Evolutionary conservation across 495 filamentous ascomycete species (phyloP).

Genomic region (Penicillium canariense): DNA sequence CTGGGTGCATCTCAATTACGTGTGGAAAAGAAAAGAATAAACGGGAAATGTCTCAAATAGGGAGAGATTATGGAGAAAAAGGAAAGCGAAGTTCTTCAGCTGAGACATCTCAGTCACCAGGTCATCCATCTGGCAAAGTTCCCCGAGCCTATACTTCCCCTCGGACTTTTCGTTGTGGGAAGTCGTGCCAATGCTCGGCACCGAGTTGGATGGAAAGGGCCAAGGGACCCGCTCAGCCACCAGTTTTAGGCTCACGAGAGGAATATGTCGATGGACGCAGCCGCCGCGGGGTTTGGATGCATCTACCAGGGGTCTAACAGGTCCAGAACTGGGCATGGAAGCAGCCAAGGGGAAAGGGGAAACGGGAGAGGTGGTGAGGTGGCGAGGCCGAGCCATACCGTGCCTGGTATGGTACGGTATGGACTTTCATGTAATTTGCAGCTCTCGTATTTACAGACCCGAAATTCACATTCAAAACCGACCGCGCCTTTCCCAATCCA

Average conservation of each 20-base stretch:
- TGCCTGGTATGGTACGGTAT: background rate
- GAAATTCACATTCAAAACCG: background rate
- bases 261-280: background rate
- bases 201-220: background rate
- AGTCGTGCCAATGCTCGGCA: background rate
- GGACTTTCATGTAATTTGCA: constrained; percentile 1
- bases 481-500: background rate
- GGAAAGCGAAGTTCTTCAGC: background rate
- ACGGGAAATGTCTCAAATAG: background rate
- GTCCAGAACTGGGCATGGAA: constrained; percentile 10
- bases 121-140: constrained; percentile 4
- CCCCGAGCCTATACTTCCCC: constrained; percentile 6
- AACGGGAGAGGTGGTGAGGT: background rate
- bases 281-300: constrained; percentile 5
- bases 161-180: background rate
- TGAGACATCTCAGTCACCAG: constrained; percentile 14
- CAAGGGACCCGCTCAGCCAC: background rate
- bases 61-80: background rate
- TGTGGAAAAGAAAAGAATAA: constrained; percentile 2
- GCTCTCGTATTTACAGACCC: background rate
- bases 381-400: background rate
- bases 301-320: constrained; percentile 6
- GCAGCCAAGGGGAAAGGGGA: background rate
- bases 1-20: constrained; percentile 1
- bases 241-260: constrained; percentile 11